These are phyloP conservation scores for Euptelea pleiosperma DNA, from an alignment of 164 flowering plant species.

Conservation along the genomic window DNA sequence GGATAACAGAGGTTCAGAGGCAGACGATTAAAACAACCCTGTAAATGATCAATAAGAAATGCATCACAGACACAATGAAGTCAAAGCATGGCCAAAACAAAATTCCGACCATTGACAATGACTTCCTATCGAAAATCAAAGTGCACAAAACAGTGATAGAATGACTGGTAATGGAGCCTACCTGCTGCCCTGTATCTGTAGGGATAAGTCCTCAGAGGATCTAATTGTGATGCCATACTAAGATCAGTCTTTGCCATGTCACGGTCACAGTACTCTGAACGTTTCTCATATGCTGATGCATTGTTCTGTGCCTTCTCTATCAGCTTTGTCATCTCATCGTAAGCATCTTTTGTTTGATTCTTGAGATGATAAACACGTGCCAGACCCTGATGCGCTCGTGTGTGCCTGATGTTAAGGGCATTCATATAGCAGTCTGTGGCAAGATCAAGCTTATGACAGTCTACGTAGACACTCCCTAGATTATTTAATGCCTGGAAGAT, in stretches of 20 bases:
- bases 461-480: constrained; percentile 88
- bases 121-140: neutral
- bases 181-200: constrained; percentile 98
- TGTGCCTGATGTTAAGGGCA: constrained; percentile 87
- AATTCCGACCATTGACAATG: neutral
- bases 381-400: constrained; percentile 95
- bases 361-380: constrained; percentile 86
- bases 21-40: no score
- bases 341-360: constrained; percentile 75
- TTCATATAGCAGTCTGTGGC: constrained; percentile 81
- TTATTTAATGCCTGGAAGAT: constrained; percentile 78
- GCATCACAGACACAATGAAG: no score
- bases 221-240: constrained; percentile 67
- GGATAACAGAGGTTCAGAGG: no score
- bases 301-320: constrained; percentile 80
- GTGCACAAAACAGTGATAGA: neutral
- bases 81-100: no score
- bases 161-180: constrained; percentile 28
- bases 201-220: constrained; percentile 90
- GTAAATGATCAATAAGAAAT: no score
- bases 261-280: constrained; percentile 94
- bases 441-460: constrained; percentile 76
- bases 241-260: constrained; percentile 89
- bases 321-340: constrained; percentile 95
- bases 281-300: constrained; percentile 97